These are phyloP conservation scores for Aphanomyces cochlioides DNA, from an alignment of 352 stramenopile genomes.

Conservation along the genomic window DNA sequence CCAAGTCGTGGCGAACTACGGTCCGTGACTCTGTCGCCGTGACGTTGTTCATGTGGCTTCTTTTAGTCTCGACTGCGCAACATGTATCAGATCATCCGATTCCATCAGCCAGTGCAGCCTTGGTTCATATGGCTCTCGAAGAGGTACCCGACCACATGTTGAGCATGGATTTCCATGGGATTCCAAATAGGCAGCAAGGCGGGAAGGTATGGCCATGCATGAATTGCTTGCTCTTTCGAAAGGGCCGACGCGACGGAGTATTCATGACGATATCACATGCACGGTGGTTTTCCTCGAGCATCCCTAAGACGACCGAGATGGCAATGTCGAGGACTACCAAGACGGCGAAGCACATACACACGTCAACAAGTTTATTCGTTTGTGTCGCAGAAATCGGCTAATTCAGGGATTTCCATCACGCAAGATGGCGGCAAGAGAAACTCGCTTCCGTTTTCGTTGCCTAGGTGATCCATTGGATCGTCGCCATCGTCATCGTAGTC, in stretches of 20 bases:
- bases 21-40: conserved; percentile 32
- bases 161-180: background rate
- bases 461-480: background rate
- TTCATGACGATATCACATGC: conserved; percentile 79
- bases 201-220: conserved; percentile 65
- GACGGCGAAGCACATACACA: too few relatives aligned
- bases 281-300: conserved; percentile 63
- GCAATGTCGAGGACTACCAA: too few relatives aligned
- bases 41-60: background rate
- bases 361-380: too few relatives aligned
- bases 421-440: conserved; percentile 19
- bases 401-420: conserved; percentile 24
- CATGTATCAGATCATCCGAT: conserved; percentile 40
- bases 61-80: conserved; percentile 14
- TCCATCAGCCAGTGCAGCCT: conserved; percentile 44
- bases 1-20: conserved; percentile 63
- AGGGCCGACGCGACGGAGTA: conserved; percentile 47
- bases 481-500: conserved; percentile 18
- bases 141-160: conserved; percentile 39
- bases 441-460: background rate
- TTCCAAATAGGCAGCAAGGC: conserved; percentile 10
- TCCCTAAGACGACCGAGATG: background rate
- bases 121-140: conserved; percentile 68
- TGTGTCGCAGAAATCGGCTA: conserved; percentile 7
- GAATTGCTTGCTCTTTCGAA: conserved; percentile 56